Conservation (phyloP, 108 stramenopile species). For the Fistulifera pelliculosa region DNA sequence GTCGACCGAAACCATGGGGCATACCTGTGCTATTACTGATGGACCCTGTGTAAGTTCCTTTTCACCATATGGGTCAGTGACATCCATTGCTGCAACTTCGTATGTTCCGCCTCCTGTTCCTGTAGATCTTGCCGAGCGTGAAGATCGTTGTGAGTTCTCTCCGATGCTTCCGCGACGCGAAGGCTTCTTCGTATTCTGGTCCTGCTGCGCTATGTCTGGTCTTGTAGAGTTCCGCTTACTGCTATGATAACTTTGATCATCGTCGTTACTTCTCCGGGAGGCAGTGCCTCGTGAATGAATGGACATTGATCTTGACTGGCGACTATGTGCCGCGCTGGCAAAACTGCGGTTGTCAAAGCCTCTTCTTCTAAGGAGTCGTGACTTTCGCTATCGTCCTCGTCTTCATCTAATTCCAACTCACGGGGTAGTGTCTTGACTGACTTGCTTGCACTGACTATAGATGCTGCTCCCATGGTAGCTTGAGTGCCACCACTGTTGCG, state of each 20-base stretch:
- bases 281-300: not conserved
- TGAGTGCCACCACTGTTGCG: not conserved
- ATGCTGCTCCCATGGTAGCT: constrained; percentile 1
- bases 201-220: not conserved
- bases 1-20: constrained; percentile 44
- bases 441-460: constrained; percentile 10
- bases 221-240: not conserved
- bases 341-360: constrained; percentile 8
- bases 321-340: not conserved
- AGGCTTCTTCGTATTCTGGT: constrained; percentile 1
- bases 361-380: constrained; percentile 7
- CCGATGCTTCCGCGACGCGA: not conserved
- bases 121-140: not conserved
- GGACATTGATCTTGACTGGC: not conserved
- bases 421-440: constrained; percentile 38
- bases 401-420: constrained; percentile 45
- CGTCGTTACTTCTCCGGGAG: not conserved
- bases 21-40: constrained; percentile 36
- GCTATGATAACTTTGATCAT: not conserved
- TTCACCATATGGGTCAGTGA: constrained; percentile 47
- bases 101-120: constrained; percentile 7
- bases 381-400: constrained; percentile 21
- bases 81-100: constrained; percentile 22
- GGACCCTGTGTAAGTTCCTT: constrained; percentile 39
- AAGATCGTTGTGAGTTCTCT: not conserved